These are phyloP conservation scores for Solanum commersonii DNA, from an alignment of 257 asterid genomes.

Conservation along the genomic window DNA sequence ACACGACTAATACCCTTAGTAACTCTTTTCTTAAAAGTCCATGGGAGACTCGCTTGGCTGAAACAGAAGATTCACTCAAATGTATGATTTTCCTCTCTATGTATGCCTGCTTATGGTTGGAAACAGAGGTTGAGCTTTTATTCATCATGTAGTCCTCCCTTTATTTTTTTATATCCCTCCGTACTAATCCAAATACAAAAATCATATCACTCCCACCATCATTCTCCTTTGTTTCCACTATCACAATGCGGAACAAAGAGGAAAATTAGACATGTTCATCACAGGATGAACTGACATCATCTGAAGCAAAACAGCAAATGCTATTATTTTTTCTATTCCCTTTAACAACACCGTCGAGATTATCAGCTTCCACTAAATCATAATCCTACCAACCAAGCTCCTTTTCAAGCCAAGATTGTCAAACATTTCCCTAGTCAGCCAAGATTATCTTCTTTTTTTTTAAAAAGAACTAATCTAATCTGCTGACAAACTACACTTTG, in stretches of 20 bases:
- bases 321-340: background rate
- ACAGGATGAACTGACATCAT: background rate
- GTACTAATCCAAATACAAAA: background rate
- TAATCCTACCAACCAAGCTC: background rate
- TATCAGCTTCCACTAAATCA: background rate
- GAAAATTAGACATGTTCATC: background rate
- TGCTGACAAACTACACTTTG: background rate
- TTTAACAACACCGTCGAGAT: background rate
- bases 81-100: background rate
- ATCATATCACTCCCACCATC: background rate
- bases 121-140: background rate
- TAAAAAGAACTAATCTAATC: background rate
- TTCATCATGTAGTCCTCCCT: background rate
- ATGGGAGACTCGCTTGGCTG: background rate
- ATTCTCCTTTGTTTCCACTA: background rate
- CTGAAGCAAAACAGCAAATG: background rate
- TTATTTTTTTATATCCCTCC: background rate
- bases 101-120: background rate
- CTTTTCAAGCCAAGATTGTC: background rate
- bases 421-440: background rate
- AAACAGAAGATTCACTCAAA: background rate
- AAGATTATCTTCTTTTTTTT: background rate
- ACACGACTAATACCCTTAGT: background rate
- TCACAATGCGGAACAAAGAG: background rate
- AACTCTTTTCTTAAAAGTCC: background rate